phyloP scores from a whole-genome alignment of 768 basidiomycete species.

The Lepiota brunneoincarnata region DNA sequence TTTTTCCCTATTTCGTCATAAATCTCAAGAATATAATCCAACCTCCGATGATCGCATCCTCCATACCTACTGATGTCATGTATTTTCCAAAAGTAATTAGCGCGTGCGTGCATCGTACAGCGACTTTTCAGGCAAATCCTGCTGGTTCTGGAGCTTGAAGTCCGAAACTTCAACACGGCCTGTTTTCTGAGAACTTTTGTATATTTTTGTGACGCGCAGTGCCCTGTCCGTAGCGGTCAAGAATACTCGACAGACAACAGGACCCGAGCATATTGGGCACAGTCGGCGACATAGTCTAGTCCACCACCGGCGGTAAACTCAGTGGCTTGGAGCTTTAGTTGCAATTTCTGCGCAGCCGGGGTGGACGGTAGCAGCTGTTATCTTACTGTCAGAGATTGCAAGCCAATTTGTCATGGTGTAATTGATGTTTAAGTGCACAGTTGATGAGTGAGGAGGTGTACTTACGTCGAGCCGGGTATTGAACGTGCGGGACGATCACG shows the following conservation, averaged over 20 bases:
- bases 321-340: neutral
- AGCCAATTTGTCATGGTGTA: neutral
- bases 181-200: neutral
- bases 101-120: neutral
- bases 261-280: neutral
- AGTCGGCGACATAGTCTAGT: neutral
- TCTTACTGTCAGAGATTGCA: neutral
- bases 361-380: neutral
- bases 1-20: neutral
- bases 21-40: neutral
- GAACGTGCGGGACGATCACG: too few species aligned
- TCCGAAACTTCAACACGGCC: too few species aligned
- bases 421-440: neutral
- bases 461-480: too few species aligned
- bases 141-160: neutral
- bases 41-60: neutral
- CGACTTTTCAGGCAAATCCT: neutral
- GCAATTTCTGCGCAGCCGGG: neutral
- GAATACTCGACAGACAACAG: too few species aligned
- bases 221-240: neutral
- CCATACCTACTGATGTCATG: neutral
- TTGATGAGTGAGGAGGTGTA: too few species aligned
- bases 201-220: too few species aligned
- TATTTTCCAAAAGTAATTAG: neutral
- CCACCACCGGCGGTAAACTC: neutral